These are phyloP conservation scores for Malus hybrid DNA, from an alignment of 331 rosid genomes.

Conservation along the genomic window DNA sequence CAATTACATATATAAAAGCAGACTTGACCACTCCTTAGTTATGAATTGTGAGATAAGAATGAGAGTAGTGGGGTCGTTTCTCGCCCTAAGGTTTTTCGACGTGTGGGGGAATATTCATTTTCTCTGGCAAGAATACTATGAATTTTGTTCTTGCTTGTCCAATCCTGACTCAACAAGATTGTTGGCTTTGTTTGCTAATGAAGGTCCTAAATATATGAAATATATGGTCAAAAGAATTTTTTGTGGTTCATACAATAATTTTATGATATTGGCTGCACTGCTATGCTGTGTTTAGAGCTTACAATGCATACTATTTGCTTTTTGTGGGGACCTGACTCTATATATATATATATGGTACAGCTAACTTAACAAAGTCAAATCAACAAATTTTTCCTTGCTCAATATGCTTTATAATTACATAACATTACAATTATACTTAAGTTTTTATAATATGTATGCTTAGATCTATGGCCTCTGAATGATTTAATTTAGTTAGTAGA, in stretches of 20 bases:
- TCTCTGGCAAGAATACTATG: slow-evolving; percentile 44
- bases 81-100: slow-evolving; percentile 16
- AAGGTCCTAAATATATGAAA: neutral
- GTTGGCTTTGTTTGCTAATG: slow-evolving; percentile 5
- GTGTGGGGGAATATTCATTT: slow-evolving; percentile 58
- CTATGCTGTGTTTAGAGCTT: slow-evolving; percentile 25
- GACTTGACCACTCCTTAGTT: slow-evolving; percentile 34
- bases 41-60: slow-evolving; percentile 25
- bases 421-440: neutral
- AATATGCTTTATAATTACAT: neutral
- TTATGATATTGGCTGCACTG: slow-evolving; percentile 22
- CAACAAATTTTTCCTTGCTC: neutral
- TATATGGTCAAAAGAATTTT: slow-evolving; percentile 34
- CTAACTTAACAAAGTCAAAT: slow-evolving; percentile 47
- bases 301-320: slow-evolving; percentile 26
- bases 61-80: slow-evolving; percentile 37
- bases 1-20: slow-evolving; percentile 31
- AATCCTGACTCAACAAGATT: slow-evolving; percentile 14
- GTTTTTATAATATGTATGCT: neutral
- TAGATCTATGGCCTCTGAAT: neutral
- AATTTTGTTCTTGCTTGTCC: slow-evolving; percentile 50
- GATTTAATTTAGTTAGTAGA: neutral
- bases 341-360: neutral
- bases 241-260: slow-evolving; percentile 18
- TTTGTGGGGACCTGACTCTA: slow-evolving; percentile 19